Conservation (phyloP, 345 rosid species). For the Camelina laxa region DNA sequence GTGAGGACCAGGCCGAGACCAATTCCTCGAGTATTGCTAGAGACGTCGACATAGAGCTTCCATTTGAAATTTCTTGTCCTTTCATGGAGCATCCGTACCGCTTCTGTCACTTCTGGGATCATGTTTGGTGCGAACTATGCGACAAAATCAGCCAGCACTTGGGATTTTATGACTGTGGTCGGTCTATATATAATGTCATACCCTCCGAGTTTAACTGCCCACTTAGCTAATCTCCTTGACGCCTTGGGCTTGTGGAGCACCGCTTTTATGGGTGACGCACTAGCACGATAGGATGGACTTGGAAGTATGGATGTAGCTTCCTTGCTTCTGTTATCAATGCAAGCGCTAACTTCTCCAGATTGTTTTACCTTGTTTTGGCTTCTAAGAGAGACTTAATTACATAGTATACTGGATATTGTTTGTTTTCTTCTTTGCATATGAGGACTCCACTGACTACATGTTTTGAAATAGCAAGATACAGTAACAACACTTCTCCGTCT, state of each 20-base stretch:
- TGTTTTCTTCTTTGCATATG: neutral
- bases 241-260: neutral
- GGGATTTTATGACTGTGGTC: neutral
- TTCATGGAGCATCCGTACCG: too few relatives aligned
- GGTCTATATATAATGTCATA: neutral
- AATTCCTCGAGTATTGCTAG: too few relatives aligned
- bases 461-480: neutral
- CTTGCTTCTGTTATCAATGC: neutral
- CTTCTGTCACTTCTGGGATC: too few relatives aligned
- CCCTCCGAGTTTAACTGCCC: neutral
- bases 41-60: too few relatives aligned
- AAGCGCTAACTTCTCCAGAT: neutral
- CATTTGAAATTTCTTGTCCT: too few relatives aligned
- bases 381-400: neutral
- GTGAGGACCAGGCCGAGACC: too few relatives aligned
- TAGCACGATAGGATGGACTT: neutral
- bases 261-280: neutral
- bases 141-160: too few relatives aligned
- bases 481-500: neutral
- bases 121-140: too few relatives aligned
- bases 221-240: neutral
- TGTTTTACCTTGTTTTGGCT: neutral
- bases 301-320: neutral
- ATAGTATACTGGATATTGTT: neutral
- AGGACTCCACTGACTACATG: neutral